Evolutionary conservation across 2,329 filamentous ascomycete genomes (phyloP).

Genomic region (Apiospora hydei): DNA sequence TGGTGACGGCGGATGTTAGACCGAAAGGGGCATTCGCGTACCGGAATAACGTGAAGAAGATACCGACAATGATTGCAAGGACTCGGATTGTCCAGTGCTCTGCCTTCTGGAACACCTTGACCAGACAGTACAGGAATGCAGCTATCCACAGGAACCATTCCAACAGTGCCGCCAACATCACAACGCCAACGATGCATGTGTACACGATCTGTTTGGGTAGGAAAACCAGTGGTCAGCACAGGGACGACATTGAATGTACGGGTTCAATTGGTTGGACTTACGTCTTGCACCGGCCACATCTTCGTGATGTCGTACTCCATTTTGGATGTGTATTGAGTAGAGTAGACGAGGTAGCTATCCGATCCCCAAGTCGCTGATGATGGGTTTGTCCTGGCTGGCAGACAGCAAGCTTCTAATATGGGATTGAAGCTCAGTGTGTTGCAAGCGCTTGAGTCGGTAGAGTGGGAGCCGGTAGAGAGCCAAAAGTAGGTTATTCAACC

Average conservation of each 20-base stretch:
- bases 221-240: background rate
- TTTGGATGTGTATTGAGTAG: slow-evolving; percentile 27
- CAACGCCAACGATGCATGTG: slow-evolving; percentile 77
- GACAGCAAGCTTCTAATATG: slow-evolving; percentile 9
- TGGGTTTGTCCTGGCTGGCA: background rate
- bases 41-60: slow-evolving; percentile 79
- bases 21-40: slow-evolving; percentile 48
- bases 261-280: slow-evolving; percentile 38
- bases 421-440: background rate
- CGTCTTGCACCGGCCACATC: slow-evolving; percentile 61
- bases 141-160: slow-evolving; percentile 96
- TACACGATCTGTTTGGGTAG: slow-evolving; percentile 75
- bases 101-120: slow-evolving; percentile 88
- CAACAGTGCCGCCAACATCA: slow-evolving; percentile 85
- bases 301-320: slow-evolving; percentile 52
- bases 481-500: slow-evolving; percentile 8
- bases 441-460: background rate
- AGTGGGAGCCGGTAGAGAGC: no score
- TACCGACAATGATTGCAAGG: slow-evolving; percentile 77
- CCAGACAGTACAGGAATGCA: slow-evolving; percentile 91
- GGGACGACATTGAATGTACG: background rate
- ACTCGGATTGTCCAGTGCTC: slow-evolving; percentile 85
- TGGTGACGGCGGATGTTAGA: slow-evolving; percentile 24
- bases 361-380: background rate
- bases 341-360: background rate